Base-by-base conservation (phyloP, 2,329 filamentous ascomycete species). In the Phymatotrichopsis omnivora region DNA sequence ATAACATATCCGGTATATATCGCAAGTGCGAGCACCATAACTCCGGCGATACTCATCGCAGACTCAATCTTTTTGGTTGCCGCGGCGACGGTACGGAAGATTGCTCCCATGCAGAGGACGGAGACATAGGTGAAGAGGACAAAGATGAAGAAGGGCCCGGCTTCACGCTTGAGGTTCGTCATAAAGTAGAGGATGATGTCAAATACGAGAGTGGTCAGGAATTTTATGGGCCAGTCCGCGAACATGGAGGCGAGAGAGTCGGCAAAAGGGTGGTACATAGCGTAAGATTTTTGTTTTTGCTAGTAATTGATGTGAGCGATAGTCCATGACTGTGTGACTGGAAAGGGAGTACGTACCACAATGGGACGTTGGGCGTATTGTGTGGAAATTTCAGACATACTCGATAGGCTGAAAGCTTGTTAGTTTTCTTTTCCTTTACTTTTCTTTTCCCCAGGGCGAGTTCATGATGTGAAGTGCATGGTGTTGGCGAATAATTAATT, bases 161-260 rank as follows among this genome's bases (percentile, higher is more conserved):
- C 68, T 52, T 81, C 77, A 41, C 85, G 73, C 44, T 82, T 75
- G 23, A 95, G 68, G 53, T 86, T 82, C 0, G 83, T 81, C 76
- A 95, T 80, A 64, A 94, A 94, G 67, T 94, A 94, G 2, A 94
- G 65, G 1, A 76, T 71, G 24, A 87, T 41, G 61, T 93, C 93
- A 70, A 93, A 93, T 3, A 75, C 65, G 53, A 93, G 71, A 1
- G 75, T 66, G 57, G 87, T 87, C n/a, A 64, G 28, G 7, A 93
- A 64, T 63, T 91, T 93, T 64, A 85, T 85, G 0, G 87, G 87
- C 65, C 93, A 66, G 57, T 95, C 87, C 52, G 76, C 81, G 23
- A 94, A 64, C 80, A 93, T 91, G 7, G 83, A 91, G 0, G 83
- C 77, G 48, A 85, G 72, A n/a, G 85, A 84, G 69, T 95, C 86